Conservation (phyloP, 2,329 filamentous ascomycete genomes). For the Colletotrichum spaethianum region DNA sequence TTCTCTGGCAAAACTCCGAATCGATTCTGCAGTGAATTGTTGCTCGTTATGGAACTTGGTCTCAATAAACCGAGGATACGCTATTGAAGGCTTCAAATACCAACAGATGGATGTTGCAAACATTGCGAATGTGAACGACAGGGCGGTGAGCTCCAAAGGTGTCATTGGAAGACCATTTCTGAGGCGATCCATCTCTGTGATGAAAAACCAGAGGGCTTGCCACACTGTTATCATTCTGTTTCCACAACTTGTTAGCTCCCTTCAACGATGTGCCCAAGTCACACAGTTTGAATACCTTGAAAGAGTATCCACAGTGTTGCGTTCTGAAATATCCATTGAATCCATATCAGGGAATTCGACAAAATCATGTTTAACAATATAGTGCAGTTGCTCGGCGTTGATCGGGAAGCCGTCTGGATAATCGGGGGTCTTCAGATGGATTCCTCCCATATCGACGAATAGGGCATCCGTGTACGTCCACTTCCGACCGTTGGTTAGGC, state of each 20-base stretch:
- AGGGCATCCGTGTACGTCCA: conserved; percentile 59
- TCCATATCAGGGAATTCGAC: conserved; percentile 48
- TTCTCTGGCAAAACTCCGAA: conserved; percentile 29
- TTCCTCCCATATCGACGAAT: conserved; percentile 58
- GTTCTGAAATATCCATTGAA: conserved; percentile 46
- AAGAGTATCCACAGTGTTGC: conserved; percentile 50
- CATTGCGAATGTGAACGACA: conserved; percentile 46
- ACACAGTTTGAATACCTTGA: no score
- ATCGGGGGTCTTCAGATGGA: conserved; percentile 50
- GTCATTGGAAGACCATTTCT: conserved; percentile 45
- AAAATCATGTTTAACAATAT: conserved; percentile 48
- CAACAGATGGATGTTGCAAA: conserved; percentile 43
- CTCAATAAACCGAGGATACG: conserved; percentile 23
- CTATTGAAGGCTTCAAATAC: conserved; percentile 44
- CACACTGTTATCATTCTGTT: conserved; percentile 45
- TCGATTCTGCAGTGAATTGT: conserved; percentile 15
- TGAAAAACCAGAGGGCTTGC: conserved; percentile 46
- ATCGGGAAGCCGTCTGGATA: conserved; percentile 51
- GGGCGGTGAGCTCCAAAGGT: conserved; percentile 47
- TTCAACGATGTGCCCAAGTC: no score
- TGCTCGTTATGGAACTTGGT: conserved; percentile 30
- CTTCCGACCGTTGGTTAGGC: conserved; percentile 34
- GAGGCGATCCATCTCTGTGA: conserved; percentile 43
- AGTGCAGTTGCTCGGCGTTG: conserved; percentile 52
- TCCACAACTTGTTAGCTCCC: no score